Evolutionary conservation across 148 eudicot genomes (phyloP), one percentile per base, ranked within the genome.

Genomic region (Diospyros kaki): DNA sequence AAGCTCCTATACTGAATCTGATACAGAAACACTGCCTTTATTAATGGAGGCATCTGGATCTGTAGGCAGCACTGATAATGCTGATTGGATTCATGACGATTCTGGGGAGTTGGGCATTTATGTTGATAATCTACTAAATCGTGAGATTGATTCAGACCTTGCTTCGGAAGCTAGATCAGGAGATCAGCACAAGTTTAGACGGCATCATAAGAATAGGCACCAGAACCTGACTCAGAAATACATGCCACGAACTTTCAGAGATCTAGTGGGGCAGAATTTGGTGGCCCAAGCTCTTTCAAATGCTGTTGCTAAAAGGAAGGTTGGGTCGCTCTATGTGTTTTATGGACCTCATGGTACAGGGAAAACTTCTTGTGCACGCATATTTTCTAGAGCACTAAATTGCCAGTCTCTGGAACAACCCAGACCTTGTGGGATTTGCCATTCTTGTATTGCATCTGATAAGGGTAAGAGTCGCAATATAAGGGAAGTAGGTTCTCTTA

Each of bases 261-360:
- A 92, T 84, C 81, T 95, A 75, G 90, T 92, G 46, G 98, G 98
- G 62, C 98, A 95, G 86, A 86, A 90, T 80, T 81, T 92, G 82
- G 97, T 92, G 38, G 89, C 90, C 13, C 97, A 90, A 76, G 96
- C 94, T 73, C 96, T 95, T 75, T 88, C 94, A 2, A 92, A 92
- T 84, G 98, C 97, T 40, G 85, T 90, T 67, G 73, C 79, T 4
- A 88, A 81, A 66, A 90, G 88, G 79, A 95, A 92, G 73, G 86
- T 95, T 40, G 96, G 94, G n/a, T 78, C 87, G 72, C 78, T 95
- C 4, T 92, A 95, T 68, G 89, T 92, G 52, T 95, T 92, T 75
- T 85, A 92, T 74, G 98, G 98, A 56, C 97, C 98, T 43, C 98
- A 87, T 78, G 97, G 98, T 18, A 95, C 98, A 0, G 98, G 98